phyloP scores from a whole-genome alignment of 805 yeast genomes.

The Metschnikowia amazonensis region DNA sequence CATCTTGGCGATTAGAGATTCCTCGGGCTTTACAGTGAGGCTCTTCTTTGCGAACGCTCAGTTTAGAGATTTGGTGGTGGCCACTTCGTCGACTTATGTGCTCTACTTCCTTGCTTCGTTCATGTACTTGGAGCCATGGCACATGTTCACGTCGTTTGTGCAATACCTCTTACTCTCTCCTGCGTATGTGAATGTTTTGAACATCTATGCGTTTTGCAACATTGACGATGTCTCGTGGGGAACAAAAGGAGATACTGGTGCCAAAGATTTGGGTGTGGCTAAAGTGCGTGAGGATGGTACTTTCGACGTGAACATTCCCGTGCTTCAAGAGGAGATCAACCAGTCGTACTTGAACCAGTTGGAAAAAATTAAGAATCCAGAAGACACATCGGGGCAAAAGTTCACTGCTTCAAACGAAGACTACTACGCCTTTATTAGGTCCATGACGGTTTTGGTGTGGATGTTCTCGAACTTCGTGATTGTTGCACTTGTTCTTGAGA shows the following conservation, averaged over 20 bases:
- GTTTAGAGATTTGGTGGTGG: constrained; percentile 51
- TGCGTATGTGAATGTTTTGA: constrained; percentile 52
- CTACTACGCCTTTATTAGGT: constrained; percentile 43
- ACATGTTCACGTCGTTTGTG: constrained; percentile 51
- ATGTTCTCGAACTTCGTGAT: constrained; percentile 42
- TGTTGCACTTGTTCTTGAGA: constrained; percentile 40
- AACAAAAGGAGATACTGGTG: constrained; percentile 65
- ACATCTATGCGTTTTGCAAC: constrained; percentile 66
- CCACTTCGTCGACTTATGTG: constrained; percentile 58
- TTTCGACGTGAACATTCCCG: constrained; percentile 51
- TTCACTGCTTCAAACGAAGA: constrained; percentile 37
- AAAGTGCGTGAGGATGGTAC: constrained; percentile 53
- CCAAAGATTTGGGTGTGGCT: constrained; percentile 52
- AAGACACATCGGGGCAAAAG: constrained; percentile 28
- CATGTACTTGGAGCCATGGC: constrained; percentile 65
- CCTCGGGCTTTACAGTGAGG: constrained; percentile 39
- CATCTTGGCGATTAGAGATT: constrained; percentile 31
- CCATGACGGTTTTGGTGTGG: constrained; percentile 46
- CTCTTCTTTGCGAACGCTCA: constrained; percentile 45
- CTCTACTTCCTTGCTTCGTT: constrained; percentile 57
- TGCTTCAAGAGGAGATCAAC: constrained; percentile 50
- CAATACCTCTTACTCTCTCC: constrained; percentile 52
- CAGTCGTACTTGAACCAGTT: constrained; percentile 50
- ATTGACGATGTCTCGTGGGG: constrained; percentile 75
- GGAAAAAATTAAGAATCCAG: constrained; percentile 46